These are phyloP conservation scores for Trichoderma simmonsii DNA, from an alignment of 2,329 filamentous ascomycete genomes.

Conservation along the genomic window DNA sequence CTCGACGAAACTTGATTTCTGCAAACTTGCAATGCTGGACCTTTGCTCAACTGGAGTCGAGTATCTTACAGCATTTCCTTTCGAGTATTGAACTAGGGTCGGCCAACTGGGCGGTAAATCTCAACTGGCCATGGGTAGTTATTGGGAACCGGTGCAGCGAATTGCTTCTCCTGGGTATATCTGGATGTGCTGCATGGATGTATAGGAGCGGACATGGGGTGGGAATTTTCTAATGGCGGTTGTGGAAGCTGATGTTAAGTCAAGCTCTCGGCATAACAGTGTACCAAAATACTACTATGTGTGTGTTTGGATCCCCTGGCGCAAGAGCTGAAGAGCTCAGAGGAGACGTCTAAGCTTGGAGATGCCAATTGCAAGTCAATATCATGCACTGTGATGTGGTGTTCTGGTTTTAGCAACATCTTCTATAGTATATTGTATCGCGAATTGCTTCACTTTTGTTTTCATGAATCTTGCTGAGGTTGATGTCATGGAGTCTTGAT, in stretches of 20 bases:
- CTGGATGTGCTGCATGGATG: neutral
- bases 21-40: neutral
- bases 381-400: neutral
- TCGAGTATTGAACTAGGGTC: neutral
- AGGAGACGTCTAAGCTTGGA: neutral
- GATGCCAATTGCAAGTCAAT: neutral
- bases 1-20: neutral
- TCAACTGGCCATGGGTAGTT: neutral
- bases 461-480: neutral
- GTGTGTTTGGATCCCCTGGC: neutral
- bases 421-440: neutral
- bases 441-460: conserved; percentile 3
- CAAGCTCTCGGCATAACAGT: neutral
- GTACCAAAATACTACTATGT: neutral
- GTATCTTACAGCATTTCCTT: neutral
- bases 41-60: neutral
- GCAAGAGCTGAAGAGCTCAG: neutral
- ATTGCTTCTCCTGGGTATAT: neutral
- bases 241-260: neutral
- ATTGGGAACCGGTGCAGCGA: neutral
- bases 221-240: neutral
- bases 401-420: neutral
- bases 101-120: neutral
- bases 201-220: neutral
- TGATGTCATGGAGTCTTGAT: conserved; percentile 1